A percentile compares a stretch with the other conserved stretches of the same genome.
phyloP scores from a whole-genome alignment of 495 filamentous ascomycete species.

The Coniosporium apollinis region DNA sequence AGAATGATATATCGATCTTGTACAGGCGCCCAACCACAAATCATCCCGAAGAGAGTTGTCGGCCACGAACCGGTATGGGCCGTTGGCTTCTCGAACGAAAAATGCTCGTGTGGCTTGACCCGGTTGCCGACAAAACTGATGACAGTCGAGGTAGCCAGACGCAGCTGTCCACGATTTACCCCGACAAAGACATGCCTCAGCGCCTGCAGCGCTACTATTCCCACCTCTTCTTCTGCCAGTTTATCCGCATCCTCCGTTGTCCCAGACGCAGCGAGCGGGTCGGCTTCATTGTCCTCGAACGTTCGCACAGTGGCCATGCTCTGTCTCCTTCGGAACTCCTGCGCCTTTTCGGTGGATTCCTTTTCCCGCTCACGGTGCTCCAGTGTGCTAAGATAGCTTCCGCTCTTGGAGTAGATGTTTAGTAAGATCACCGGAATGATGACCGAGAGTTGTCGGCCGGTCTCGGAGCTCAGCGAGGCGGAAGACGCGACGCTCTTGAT shows the following conservation, averaged over 20 bases:
- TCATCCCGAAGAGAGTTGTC: conserved; percentile 57
- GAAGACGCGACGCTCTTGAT: conserved; percentile 63
- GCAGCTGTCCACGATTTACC: conserved; percentile 60
- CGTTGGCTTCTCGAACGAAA: conserved; percentile 12
- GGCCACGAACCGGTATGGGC: conserved; percentile 44
- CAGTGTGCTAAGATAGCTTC: conserved; percentile 46
- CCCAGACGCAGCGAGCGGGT: conserved; percentile 52
- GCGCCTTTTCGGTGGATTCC: conserved; percentile 48
- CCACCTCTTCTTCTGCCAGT: conserved; percentile 72
- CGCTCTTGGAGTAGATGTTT: conserved; percentile 65
- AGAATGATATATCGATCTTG: conserved; percentile 81
- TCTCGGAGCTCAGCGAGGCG: conserved; percentile 56
- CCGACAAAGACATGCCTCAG: conserved; percentile 63
- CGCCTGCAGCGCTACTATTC: conserved; percentile 63
- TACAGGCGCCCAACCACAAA: conserved; percentile 72
- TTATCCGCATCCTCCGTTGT: conserved; percentile 71
- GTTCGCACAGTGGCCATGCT: conserved; percentile 68
- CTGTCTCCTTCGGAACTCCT: conserved; percentile 41
- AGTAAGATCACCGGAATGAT: conserved; percentile 69
- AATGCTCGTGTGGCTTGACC: conserved; percentile 32
- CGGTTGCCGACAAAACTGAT: conserved; percentile 53
- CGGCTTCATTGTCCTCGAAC: conserved; percentile 43
- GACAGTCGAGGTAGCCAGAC: conserved; percentile 49
- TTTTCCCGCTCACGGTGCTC: conserved; percentile 41
- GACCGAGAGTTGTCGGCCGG: conserved; percentile 53